Percentiles rank a stretch among this genome's conserved stretches.
Evolutionary conservation across 78 protist genomes (phyloP).

Genomic region (Trichosphaerium sp.): DNA sequence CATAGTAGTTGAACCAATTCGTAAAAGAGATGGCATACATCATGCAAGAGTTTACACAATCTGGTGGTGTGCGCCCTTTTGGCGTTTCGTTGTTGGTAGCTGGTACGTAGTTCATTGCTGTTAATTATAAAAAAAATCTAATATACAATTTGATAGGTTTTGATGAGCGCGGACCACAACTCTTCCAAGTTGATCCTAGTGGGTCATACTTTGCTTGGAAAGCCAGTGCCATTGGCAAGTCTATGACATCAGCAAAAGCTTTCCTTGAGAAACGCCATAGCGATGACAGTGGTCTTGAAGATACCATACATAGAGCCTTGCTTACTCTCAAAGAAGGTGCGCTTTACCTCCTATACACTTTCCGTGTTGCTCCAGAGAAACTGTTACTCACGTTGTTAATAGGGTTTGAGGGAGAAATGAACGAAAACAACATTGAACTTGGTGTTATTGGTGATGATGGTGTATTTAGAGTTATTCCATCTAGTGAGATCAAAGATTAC

Average conservation of each 20-base stretch:
- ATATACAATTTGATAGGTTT: not conserved
- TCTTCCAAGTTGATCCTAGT: slow-evolving; percentile 87
- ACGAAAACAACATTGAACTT: slow-evolving; percentile 85
- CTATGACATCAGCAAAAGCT: slow-evolving; percentile 77
- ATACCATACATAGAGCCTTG: slow-evolving; percentile 96
- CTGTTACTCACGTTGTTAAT: not conserved
- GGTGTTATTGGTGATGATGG: slow-evolving; percentile 56
- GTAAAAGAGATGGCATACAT: slow-evolving; percentile 92
- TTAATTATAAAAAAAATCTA: too few species aligned
- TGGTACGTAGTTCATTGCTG: slow-evolving; percentile 70
- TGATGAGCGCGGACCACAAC: slow-evolving; percentile 78
- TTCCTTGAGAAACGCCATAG: slow-evolving; percentile 94
- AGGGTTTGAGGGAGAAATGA: slow-evolving; percentile 70
- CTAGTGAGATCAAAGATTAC: slow-evolving; percentile 75
- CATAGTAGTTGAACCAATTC: too few species aligned
- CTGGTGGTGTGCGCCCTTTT: slow-evolving; percentile 99
- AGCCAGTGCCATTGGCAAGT: slow-evolving; percentile 98
- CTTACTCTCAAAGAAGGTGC: slow-evolving; percentile 90
- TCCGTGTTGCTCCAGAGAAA: not conserved
- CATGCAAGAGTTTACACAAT: slow-evolving; percentile 99
- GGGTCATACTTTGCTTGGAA: slow-evolving; percentile 99
- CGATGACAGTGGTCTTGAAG: slow-evolving; percentile 93
- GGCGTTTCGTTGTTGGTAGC: slow-evolving; percentile 95
- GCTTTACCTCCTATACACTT: slow-evolving; percentile 54
- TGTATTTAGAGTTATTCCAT: slow-evolving; percentile 34